These are phyloP conservation scores for Rosa lucieae DNA, from an alignment of 306 rosid genomes.

Conservation along the genomic window DNA sequence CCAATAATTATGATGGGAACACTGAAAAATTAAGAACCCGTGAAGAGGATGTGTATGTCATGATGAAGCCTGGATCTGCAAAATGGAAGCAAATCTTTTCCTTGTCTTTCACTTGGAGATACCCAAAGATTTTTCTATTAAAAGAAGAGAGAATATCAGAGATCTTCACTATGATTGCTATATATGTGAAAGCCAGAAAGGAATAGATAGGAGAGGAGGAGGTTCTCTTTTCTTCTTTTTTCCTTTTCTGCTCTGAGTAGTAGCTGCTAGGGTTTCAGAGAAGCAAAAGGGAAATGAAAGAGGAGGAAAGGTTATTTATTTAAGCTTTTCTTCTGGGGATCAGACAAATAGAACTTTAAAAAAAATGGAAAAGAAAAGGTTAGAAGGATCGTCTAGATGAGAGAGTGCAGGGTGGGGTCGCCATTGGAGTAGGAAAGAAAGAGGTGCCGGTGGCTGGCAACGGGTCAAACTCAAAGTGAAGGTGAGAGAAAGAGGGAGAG, in stretches of 20 bases:
- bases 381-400: conserved; percentile 38
- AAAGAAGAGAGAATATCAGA: conserved; percentile 55
- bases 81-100: conserved; percentile 54
- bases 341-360: conserved; percentile 32
- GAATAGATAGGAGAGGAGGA: conserved; percentile 6
- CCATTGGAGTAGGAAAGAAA: conserved; percentile 55
- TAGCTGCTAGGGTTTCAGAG: conserved; percentile 51
- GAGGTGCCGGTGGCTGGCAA: conserved; percentile 72
- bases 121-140: conserved; percentile 30
- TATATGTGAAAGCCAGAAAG: conserved; percentile 22
- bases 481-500: conserved; percentile 38
- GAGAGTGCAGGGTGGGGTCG: conserved; percentile 52
- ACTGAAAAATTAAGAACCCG: conserved; percentile 3
- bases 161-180: conserved; percentile 34
- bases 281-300: conserved; percentile 11
- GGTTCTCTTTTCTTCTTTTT: background rate
- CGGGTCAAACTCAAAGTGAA: conserved; percentile 92
- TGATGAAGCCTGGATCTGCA: conserved; percentile 42
- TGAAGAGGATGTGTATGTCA: conserved; percentile 6
- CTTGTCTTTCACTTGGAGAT: conserved; percentile 54
- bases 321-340: conserved; percentile 30
- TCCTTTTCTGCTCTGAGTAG: background rate
- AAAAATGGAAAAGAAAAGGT: background rate
- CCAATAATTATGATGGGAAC: background rate
- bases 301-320: conserved; percentile 28